Conservation (phyloP, 192 early-diverging fungal species). For the Coemansia sp. region DNA sequence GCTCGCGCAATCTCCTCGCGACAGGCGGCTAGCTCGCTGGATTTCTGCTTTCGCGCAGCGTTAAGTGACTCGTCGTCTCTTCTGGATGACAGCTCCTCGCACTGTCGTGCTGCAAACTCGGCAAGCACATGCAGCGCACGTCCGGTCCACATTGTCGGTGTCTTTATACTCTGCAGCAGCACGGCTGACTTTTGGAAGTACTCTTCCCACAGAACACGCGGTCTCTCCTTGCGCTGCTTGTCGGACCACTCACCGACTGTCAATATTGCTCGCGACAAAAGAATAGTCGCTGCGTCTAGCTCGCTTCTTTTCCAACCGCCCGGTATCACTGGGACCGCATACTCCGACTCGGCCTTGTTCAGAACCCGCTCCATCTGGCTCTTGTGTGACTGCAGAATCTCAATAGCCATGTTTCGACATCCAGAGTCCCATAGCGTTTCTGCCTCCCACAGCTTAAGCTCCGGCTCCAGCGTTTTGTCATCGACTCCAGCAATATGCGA, state of each 20-base stretch:
- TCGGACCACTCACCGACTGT: slow-evolving; percentile 48
- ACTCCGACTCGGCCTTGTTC: slow-evolving; percentile 2
- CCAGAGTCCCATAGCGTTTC: slow-evolving; percentile 51
- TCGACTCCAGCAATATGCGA: not conserved
- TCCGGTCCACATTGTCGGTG: slow-evolving; percentile 44
- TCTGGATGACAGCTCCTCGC: slow-evolving; percentile 30
- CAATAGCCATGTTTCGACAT: slow-evolving; percentile 28
- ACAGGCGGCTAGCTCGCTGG: slow-evolving; percentile 40
- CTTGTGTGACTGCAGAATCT: slow-evolving; percentile 39
- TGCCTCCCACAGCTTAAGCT: slow-evolving; percentile 49
- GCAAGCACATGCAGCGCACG: slow-evolving; percentile 44
- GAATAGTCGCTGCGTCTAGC: slow-evolving; percentile 30
- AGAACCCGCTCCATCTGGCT: slow-evolving; percentile 15
- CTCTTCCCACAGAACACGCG: slow-evolving; percentile 44
- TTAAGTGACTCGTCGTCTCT: slow-evolving; percentile 17
- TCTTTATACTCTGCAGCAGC: slow-evolving; percentile 21
- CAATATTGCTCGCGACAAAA: slow-evolving; percentile 37
- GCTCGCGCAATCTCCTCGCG: slow-evolving; percentile 19
- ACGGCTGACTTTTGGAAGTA: slow-evolving; percentile 43
- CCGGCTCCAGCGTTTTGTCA: slow-evolving; percentile 16
- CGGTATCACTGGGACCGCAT: not conserved
- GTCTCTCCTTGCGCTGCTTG: slow-evolving; percentile 37
- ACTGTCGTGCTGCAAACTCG: slow-evolving; percentile 44
- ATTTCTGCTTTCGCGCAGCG: slow-evolving; percentile 45
- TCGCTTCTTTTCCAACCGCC: slow-evolving; percentile 13